Conservation (phyloP, 2,329 filamentous ascomycete genomes). For the Phoma sp. region DNA sequence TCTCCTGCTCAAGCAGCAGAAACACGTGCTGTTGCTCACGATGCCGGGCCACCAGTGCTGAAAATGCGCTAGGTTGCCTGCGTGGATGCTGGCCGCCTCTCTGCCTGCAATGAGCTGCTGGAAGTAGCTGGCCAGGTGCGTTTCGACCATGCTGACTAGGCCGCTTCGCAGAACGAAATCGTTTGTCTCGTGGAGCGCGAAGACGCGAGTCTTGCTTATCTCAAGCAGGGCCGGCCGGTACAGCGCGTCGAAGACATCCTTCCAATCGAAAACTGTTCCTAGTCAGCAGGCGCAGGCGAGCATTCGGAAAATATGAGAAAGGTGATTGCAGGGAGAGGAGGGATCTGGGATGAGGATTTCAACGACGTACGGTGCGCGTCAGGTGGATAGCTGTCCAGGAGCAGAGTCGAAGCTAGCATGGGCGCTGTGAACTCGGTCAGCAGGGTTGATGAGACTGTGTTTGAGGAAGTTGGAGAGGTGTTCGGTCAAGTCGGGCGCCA, state of each 20-base stretch:
- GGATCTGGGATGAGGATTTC: neutral
- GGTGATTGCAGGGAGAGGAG: neutral
- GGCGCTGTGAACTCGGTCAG: constrained; percentile 33
- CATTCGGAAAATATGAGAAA: neutral
- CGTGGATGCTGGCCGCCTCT: neutral
- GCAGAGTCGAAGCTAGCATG: constrained; percentile 30
- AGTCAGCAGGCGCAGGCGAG: neutral
- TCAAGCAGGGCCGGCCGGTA: neutral
- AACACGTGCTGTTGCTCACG: too few relatives aligned
- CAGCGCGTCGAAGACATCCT: neutral
- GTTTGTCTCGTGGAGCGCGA: neutral
- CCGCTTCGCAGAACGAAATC: neutral
- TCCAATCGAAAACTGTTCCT: neutral
- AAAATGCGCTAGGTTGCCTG: neutral
- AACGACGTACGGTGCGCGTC: neutral
- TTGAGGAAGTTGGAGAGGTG: constrained; percentile 25
- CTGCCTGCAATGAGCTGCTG: neutral
- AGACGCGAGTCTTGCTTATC: neutral
- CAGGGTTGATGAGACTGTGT: constrained; percentile 18
- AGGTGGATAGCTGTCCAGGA: constrained; percentile 35
- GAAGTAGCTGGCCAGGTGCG: neutral
- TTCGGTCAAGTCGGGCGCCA: neutral
- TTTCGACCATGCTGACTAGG: neutral
- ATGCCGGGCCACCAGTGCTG: too few relatives aligned
- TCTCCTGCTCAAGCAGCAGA: too few relatives aligned